Conservation (phyloP, 164 flowering plant species). For the Vitis rotundifolia region DNA sequence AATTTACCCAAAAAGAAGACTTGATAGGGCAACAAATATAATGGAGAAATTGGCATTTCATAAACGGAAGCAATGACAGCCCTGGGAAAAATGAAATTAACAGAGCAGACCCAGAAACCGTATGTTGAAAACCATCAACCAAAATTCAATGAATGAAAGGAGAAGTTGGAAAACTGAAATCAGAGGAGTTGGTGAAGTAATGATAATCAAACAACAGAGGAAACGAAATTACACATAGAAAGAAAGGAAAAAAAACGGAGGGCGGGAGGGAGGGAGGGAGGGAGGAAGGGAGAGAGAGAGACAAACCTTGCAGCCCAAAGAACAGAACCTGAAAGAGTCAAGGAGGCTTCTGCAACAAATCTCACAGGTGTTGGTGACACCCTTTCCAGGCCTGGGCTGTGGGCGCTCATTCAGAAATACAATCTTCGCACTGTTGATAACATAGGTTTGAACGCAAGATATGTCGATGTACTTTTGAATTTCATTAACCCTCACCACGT, state of each 20-base stretch:
- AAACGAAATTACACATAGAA: background rate
- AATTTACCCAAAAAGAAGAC: too few relatives aligned
- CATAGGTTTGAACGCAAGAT: slow-evolving; percentile 58
- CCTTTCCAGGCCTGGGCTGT: slow-evolving; percentile 78
- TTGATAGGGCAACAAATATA: too few relatives aligned
- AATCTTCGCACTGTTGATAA: slow-evolving; percentile 82
- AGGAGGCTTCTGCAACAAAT: slow-evolving; percentile 71
- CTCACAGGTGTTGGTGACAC: slow-evolving; percentile 75
- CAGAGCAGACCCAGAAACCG: too few relatives aligned
- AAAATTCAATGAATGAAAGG: too few relatives aligned
- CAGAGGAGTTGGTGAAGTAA: background rate
- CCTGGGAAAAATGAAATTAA: too few relatives aligned
- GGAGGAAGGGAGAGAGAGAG: background rate
- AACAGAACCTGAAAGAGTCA: slow-evolving; percentile 77
- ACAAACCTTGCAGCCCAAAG: slow-evolving; percentile 76
- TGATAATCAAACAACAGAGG: background rate
- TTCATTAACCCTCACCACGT: slow-evolving; percentile 75
- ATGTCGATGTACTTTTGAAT: slow-evolving; percentile 75
- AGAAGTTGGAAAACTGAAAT: background rate
- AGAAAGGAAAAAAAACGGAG: background rate
- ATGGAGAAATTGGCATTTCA: too few relatives aligned
- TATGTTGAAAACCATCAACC: too few relatives aligned
- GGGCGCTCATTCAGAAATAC: slow-evolving; percentile 79
- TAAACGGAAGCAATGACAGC: too few relatives aligned
- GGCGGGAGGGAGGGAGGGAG: background rate